Evolutionary conservation across 108 stramenopile species (phyloP), one percentile per base, ranked within the genome.

Genomic region (Cyclostephanos tholiformis): DNA sequence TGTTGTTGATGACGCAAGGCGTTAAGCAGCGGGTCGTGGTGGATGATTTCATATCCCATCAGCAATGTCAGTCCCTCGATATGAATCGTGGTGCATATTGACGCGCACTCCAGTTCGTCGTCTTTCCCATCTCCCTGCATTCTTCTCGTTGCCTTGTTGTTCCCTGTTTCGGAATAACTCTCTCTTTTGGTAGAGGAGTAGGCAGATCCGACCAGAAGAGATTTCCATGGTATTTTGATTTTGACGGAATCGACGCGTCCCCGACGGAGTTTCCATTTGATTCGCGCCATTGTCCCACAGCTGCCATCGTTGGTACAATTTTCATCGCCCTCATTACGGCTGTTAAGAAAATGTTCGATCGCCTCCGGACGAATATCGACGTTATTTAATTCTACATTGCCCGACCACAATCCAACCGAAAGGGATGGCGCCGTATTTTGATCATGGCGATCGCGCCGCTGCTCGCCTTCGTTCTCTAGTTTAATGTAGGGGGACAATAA

Each of bases 401-500:
- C 79, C 59, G 71, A 72, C 79, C 79, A 79, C 13, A 79, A 46
- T 6, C 72, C 79, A 22, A 79, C 67, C 46, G 69, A 70, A 38
- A 70, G 58, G 23, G 68, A 57, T 59, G 55, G 38, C 36, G 25
- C 43, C 53, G 52, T 32, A 61, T 27, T 65, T 20, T 65, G 55
- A 39, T 36, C 43, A 55, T 65, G 56, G 43, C 6, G 56, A 22
- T 61, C 41, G 1, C 46, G 41, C 22, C 65, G 41, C 11, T 64
- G 39, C n/a, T 26, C 44, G 16, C 49, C 71, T 44, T 72, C 62
- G 43, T 61, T 63, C 44, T 73, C 79, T 30, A 72, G 67, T 55
- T 69, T 67, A 53, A 79, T 79, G 63, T 72, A 79, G 12, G 79
- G 79, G n/a, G 79, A 79, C 39, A 79, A 59, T 10, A 52, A 60